phyloP scores from a whole-genome alignment of 192 early-diverging fungal genomes.

The Mortierella antarctica region DNA sequence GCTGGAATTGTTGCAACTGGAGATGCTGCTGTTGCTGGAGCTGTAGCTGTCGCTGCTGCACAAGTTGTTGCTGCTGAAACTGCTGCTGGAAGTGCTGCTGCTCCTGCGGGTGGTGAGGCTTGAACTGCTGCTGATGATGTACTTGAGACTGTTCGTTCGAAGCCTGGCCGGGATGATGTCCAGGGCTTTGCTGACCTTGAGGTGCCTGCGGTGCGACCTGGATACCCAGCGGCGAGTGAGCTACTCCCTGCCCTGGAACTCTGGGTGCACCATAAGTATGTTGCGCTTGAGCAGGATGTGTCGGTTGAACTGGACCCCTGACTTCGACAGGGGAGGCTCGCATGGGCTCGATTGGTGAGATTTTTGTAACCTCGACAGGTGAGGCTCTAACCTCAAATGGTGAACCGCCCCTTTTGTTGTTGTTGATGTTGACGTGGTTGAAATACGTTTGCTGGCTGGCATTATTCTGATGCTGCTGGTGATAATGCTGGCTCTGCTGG shows the following conservation, averaged over 20 bases:
- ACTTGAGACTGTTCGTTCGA: not conserved
- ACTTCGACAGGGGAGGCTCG: not conserved
- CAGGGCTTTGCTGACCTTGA: no score
- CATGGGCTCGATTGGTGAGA: constrained; percentile 3
- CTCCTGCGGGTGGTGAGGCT: not conserved
- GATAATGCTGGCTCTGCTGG: no score
- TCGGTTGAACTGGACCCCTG: not conserved
- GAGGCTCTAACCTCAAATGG: not conserved
- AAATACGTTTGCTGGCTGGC: not conserved
- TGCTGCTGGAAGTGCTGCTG: constrained; percentile 15
- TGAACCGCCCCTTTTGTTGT: not conserved
- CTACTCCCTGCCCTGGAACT: no score
- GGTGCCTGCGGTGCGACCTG: no score
- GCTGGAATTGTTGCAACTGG: not conserved
- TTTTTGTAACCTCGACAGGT: not conserved
- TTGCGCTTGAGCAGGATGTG: not conserved
- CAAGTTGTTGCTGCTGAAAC: constrained; percentile 3
- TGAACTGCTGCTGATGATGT: not conserved
- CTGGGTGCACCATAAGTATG: not conserved
- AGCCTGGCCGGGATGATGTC: no score
- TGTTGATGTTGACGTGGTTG: constrained; percentile 7
- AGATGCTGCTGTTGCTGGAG: not conserved
- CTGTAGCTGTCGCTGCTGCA: not conserved
- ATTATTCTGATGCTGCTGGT: not conserved
- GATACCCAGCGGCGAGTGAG: no score